A percentile compares a stretch with the other conserved stretches of the same genome.
Conservation (phyloP, 208 protist genomes). For the Angomonas ambiguus region DNA sequence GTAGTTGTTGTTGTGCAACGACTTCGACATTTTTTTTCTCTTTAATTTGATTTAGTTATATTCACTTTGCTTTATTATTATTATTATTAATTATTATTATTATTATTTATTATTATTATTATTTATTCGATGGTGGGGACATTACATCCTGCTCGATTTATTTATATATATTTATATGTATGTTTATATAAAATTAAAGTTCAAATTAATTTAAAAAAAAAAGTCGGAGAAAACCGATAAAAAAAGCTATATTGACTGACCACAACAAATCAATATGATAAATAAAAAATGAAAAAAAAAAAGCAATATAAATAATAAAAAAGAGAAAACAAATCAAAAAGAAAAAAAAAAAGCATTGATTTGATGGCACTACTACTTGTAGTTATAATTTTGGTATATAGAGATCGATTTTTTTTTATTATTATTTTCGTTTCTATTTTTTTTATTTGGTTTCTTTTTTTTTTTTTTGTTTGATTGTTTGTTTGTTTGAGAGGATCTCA, state of each 20-base stretch:
- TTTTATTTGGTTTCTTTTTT: background rate
- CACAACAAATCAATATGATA: too few relatives aligned
- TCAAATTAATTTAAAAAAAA: too few relatives aligned
- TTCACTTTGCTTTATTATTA: background rate
- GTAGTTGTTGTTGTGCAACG: too few relatives aligned
- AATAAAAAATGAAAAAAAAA: constrained; percentile 16
- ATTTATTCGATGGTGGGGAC: background rate
- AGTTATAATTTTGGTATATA: too few relatives aligned
- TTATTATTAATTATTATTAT: background rate
- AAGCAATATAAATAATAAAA: too few relatives aligned
- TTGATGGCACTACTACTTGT: too few relatives aligned
- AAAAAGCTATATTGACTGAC: too few relatives aligned
- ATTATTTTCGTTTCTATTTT: background rate
- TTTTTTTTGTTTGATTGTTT: background rate
- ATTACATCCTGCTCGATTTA: background rate
- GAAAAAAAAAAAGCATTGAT: constrained; percentile 7
- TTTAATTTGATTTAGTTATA: background rate
- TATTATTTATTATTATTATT: background rate
- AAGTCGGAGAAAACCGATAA: too few relatives aligned
- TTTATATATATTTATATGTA: background rate
- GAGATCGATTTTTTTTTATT: background rate
- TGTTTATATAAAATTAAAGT: background rate
- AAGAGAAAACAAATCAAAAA: too few relatives aligned
- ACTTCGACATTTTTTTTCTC: too few relatives aligned
- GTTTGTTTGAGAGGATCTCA: background rate